phyloP scores from a whole-genome alignment of 805 yeast species.

The Lachancea dasiensis region DNA sequence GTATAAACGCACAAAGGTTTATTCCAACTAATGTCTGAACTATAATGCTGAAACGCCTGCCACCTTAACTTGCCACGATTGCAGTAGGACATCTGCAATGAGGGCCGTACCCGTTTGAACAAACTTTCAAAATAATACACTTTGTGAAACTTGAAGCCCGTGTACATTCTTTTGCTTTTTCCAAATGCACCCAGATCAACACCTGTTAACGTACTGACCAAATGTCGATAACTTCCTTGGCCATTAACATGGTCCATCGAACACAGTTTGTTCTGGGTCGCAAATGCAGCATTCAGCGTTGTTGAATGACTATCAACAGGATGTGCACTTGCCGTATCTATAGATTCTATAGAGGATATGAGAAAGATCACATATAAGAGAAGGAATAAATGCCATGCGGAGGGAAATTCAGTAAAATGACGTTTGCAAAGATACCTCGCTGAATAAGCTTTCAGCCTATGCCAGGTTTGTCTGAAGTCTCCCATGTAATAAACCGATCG shows the following conservation, averaged over 20 bases:
- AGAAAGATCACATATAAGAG: not conserved
- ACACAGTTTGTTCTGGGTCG: slow-evolving; percentile 22
- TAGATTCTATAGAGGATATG: not conserved
- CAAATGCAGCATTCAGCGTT: slow-evolving; percentile 7
- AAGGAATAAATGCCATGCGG: too few species aligned
- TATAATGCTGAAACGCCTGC: slow-evolving; percentile 34
- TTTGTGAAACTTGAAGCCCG: slow-evolving; percentile 53
- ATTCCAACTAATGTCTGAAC: slow-evolving; percentile 45
- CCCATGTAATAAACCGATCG: too few species aligned
- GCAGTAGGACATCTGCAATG: slow-evolving; percentile 47
- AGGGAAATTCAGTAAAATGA: too few species aligned
- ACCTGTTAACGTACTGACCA: slow-evolving; percentile 16
- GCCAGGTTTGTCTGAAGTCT: too few species aligned
- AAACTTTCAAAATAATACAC: slow-evolving; percentile 39
- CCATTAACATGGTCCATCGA: slow-evolving; percentile 16
- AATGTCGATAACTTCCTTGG: slow-evolving; percentile 13
- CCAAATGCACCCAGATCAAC: slow-evolving; percentile 26
- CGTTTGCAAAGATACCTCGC: too few species aligned
- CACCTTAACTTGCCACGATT: slow-evolving; percentile 42
- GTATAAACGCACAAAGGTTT: slow-evolving; percentile 38
- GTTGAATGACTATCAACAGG: not conserved
- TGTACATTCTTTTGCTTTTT: slow-evolving; percentile 34
- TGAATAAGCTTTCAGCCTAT: too few species aligned
- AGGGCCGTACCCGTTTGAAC: slow-evolving; percentile 37
- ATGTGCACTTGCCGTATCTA: not conserved